phyloP scores from a whole-genome alignment of 768 basidiomycete genomes.

The Clitopilus hobsonii region DNA sequence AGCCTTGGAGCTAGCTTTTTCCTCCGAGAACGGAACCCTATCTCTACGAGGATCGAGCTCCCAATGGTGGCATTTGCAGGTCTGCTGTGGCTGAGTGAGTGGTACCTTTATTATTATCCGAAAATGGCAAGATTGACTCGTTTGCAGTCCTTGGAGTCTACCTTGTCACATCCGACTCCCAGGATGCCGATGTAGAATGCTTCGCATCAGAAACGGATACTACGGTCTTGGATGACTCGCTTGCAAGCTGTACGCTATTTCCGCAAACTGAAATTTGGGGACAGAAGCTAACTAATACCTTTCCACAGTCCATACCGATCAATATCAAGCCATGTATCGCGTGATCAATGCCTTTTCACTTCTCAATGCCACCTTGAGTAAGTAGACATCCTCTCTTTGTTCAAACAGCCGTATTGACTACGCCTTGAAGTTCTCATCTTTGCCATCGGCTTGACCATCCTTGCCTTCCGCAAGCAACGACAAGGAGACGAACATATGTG shows the following conservation, averaged over 20 bases:
- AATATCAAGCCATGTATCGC: constrained; percentile 85
- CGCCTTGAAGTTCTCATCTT: constrained; percentile 29
- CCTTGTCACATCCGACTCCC: constrained; percentile 68
- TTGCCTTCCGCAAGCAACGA: constrained; percentile 37
- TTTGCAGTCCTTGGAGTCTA: constrained; percentile 67
- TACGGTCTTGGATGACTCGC: constrained; percentile 47
- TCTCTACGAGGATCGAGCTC: constrained; percentile 74
- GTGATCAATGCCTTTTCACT: constrained; percentile 78
- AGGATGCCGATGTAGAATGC: constrained; percentile 79
- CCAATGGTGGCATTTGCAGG: constrained; percentile 67
- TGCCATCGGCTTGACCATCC: constrained; percentile 30
- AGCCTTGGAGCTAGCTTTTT: constrained; percentile 66
- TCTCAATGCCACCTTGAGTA: constrained; percentile 70
- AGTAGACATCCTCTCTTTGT: constrained; percentile 18
- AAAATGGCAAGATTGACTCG: constrained; percentile 9
- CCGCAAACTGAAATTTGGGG: not conserved
- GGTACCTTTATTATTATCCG: not conserved
- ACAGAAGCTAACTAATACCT: constrained; percentile 9
- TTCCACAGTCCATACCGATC: constrained; percentile 69
- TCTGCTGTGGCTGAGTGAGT: constrained; percentile 75
- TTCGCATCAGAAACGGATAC: constrained; percentile 51
- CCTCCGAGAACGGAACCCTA: constrained; percentile 65
- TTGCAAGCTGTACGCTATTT: constrained; percentile 50
- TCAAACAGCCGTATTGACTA: not conserved
- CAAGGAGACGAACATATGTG: constrained; percentile 56